Percentiles rank a stretch among this genome's conserved stretches.
Conservation (phyloP, 352 stramenopile genomes). For the Phytophthora ohioensis region DNA sequence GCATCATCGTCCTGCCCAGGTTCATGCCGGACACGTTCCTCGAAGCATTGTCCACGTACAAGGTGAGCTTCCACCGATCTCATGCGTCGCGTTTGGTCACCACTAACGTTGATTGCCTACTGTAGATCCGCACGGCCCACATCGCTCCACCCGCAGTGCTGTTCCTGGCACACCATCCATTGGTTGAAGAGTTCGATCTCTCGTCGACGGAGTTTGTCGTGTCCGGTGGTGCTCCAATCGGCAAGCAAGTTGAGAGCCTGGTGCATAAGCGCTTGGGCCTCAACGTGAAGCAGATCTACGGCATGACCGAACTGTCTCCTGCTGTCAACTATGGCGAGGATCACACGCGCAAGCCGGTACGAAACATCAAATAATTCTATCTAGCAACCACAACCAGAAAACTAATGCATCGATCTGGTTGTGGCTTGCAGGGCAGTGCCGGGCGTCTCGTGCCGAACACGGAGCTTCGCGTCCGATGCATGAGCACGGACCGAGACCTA, state of each 20-base stretch:
- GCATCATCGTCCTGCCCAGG: constrained; percentile 86
- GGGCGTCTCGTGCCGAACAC: constrained; percentile 69
- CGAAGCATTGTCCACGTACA: constrained; percentile 69
- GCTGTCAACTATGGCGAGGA: constrained; percentile 51
- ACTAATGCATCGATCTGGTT: neutral
- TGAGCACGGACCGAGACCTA: constrained; percentile 54
- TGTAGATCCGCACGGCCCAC: constrained; percentile 50
- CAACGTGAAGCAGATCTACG: constrained; percentile 61
- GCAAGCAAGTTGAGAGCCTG: constrained; percentile 73
- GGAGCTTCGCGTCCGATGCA: constrained; percentile 59
- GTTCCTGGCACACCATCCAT: constrained; percentile 49
- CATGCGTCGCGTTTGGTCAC: neutral
- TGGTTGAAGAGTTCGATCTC: constrained; percentile 93
- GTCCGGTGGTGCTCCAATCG: constrained; percentile 90
- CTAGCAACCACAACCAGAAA: neutral
- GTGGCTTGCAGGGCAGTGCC: constrained; percentile 35
- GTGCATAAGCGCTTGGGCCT: constrained; percentile 70
- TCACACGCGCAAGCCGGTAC: constrained; percentile 37
- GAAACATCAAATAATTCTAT: neutral
- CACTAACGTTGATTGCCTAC: constrained; percentile 8
- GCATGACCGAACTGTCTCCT: constrained; percentile 67
- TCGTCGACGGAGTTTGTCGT: constrained; percentile 77
- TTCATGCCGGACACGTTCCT: constrained; percentile 94
- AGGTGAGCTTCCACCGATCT: constrained; percentile 31
- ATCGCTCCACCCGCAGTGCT: constrained; percentile 80